Conservation (phyloP, 768 basidiomycete genomes). For the Tulasnella sp. region DNA sequence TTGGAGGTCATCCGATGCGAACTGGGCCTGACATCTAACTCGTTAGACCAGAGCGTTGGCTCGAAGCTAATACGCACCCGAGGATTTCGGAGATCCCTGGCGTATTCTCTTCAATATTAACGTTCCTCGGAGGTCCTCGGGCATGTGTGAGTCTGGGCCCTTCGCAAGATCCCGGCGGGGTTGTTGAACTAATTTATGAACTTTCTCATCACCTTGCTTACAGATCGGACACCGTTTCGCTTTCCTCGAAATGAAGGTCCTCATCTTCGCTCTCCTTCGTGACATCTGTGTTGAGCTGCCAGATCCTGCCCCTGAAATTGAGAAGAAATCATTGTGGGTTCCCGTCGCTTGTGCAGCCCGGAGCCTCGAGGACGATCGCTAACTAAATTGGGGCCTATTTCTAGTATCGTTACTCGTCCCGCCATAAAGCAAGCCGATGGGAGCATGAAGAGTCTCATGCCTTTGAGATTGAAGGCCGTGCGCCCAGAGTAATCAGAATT, state of each 20-base stretch:
- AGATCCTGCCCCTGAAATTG: slow-evolving; percentile 47
- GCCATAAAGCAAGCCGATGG: not conserved
- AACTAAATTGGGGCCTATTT: not conserved
- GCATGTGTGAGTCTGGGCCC: slow-evolving; percentile 11
- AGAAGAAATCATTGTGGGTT: slow-evolving; percentile 17
- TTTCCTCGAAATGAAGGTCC: slow-evolving; percentile 39
- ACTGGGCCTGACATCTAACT: not conserved
- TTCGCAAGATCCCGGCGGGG: slow-evolving; percentile 47
- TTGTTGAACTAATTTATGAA: not conserved
- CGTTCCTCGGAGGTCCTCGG: slow-evolving; percentile 29
- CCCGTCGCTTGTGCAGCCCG: not conserved
- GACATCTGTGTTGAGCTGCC: slow-evolving; percentile 53
- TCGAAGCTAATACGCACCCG: slow-evolving; percentile 30
- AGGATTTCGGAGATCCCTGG: slow-evolving; percentile 15
- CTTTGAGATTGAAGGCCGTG: not conserved
- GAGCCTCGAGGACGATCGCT: not conserved
- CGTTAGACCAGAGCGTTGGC: slow-evolving; percentile 31
- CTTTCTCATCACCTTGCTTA: not conserved
- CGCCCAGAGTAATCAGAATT: not conserved
- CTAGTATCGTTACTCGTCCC: slow-evolving; percentile 4
- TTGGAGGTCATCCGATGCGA: not conserved
- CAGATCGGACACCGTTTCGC: slow-evolving; percentile 25
- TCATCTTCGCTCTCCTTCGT: slow-evolving; percentile 52
- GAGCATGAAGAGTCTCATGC: not conserved
- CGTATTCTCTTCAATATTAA: slow-evolving; percentile 15